Conservation (phyloP, 352 stramenopile species). For the Globisporangium apiculatum region DNA sequence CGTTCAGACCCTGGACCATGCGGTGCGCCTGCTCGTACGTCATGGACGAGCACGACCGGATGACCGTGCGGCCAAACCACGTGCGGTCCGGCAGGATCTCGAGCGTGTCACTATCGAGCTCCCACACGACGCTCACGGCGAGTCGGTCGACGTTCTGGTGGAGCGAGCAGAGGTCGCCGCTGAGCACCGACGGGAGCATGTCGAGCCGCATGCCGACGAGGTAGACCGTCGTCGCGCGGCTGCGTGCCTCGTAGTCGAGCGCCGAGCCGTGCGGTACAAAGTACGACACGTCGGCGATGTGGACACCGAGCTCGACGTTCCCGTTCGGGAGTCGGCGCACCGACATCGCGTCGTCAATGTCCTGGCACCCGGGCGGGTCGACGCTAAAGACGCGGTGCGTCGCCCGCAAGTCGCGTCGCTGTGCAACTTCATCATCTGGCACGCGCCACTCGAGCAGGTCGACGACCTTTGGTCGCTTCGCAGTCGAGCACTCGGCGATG, state of each 20-base stretch:
- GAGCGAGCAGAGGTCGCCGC: slow-evolving; percentile 87
- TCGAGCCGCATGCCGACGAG: slow-evolving; percentile 93
- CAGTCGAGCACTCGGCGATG: slow-evolving; percentile 69
- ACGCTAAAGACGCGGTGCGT: slow-evolving; percentile 85
- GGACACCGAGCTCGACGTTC: slow-evolving; percentile 92
- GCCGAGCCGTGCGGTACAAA: slow-evolving; percentile 95
- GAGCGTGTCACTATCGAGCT: slow-evolving; percentile 66
- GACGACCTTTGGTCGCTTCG: slow-evolving; percentile 48
- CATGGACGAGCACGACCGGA: slow-evolving; percentile 92
- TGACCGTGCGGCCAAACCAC: slow-evolving; percentile 92
- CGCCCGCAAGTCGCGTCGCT: slow-evolving; percentile 59
- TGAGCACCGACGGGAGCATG: slow-evolving; percentile 90
- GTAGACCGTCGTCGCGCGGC: slow-evolving; percentile 94
- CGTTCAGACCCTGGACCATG: slow-evolving; percentile 55
- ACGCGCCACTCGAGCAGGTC: slow-evolving; percentile 68
- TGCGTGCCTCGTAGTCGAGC: slow-evolving; percentile 93
- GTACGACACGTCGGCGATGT: slow-evolving; percentile 99
- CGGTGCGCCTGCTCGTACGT: slow-evolving; percentile 82
- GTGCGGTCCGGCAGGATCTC: slow-evolving; percentile 47
- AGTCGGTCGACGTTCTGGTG: slow-evolving; percentile 87
- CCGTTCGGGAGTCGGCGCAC: slow-evolving; percentile 68
- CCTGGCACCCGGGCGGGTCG: slow-evolving; percentile 82
- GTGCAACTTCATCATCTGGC: slow-evolving; percentile 33
- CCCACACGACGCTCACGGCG: slow-evolving; percentile 90
- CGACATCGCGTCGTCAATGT: slow-evolving; percentile 90